Percentiles rank a stretch among this genome's conserved stretches.
Conservation (phyloP, 2,329 filamentous ascomycete genomes). For the Aotearoamyces nothofagi region DNA sequence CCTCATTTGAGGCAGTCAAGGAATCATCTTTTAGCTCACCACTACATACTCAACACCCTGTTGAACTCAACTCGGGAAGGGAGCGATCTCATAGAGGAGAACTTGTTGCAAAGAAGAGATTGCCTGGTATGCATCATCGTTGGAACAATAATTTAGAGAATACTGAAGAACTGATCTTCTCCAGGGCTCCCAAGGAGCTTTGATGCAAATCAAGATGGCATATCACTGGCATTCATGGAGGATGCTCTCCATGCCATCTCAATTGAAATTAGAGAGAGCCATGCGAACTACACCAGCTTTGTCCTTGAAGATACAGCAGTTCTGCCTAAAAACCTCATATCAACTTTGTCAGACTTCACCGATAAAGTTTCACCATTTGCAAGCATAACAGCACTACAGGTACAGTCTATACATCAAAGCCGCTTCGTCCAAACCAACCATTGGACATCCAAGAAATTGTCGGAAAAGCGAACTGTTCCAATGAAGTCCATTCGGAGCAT, state of each 20-base stretch:
- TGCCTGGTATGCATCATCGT: too few relatives aligned
- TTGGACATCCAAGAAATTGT: not conserved
- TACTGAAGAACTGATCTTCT: too few relatives aligned
- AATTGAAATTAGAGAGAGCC: not conserved
- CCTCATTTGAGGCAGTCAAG: too few relatives aligned
- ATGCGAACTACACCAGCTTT: not conserved
- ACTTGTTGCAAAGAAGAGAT: too few relatives aligned
- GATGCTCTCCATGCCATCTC: not conserved
- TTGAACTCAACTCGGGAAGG: too few relatives aligned
- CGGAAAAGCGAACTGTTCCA: not conserved
- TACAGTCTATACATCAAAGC: too few relatives aligned
- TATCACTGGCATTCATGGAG: not conserved
- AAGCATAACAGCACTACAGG: not conserved
- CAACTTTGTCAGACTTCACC: not conserved
- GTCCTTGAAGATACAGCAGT: not conserved
- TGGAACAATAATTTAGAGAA: too few relatives aligned
- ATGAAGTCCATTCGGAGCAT: not conserved
- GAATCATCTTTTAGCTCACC: too few relatives aligned
- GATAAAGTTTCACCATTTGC: not conserved
- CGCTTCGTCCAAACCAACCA: not conserved
- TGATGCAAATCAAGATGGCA: too few relatives aligned
- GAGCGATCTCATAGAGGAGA: too few relatives aligned
- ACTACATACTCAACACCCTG: too few relatives aligned
- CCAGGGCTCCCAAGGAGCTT: too few relatives aligned
- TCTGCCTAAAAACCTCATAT: not conserved